phyloP scores from a whole-genome alignment of 2,329 filamentous ascomycete species.

The Aspergillus sp. region DNA sequence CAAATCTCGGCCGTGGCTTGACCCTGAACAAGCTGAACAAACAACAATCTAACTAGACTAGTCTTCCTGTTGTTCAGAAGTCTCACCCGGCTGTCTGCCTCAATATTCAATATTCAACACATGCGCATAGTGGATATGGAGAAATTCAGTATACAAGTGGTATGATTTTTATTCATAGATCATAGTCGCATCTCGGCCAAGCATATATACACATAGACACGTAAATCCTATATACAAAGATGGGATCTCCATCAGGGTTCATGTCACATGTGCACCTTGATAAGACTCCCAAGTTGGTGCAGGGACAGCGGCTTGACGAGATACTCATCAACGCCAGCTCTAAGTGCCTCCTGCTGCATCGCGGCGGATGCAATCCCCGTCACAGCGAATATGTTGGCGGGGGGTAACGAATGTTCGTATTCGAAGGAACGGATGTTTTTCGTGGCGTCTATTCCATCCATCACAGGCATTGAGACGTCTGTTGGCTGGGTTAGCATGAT shows the following conservation, averaged over 20 bases:
- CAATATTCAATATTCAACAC: no score
- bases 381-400: conserved; percentile 26
- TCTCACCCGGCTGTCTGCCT: no score
- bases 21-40: no score
- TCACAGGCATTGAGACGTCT: conserved; percentile 45
- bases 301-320: conserved; percentile 25
- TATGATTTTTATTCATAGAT: background rate
- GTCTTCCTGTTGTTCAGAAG: no score
- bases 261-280: background rate
- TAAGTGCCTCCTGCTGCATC: conserved; percentile 26
- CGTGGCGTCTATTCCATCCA: conserved; percentile 45
- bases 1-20: no score
- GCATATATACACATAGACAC: background rate
- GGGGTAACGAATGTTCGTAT: conserved; percentile 18
- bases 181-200: background rate
- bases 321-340: conserved; percentile 27
- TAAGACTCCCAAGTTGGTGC: background rate
- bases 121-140: no score
- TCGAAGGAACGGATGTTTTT: conserved; percentile 40
- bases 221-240: background rate
- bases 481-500: conserved; percentile 12
- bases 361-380: conserved; percentile 28
- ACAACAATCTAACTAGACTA: no score
- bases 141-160: no score
- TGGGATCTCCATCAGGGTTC: background rate